Evolutionary conservation across 345 rosid genomes (phyloP), one percentile per base, ranked within the genome.

Genomic region (Punica granatum): DNA sequence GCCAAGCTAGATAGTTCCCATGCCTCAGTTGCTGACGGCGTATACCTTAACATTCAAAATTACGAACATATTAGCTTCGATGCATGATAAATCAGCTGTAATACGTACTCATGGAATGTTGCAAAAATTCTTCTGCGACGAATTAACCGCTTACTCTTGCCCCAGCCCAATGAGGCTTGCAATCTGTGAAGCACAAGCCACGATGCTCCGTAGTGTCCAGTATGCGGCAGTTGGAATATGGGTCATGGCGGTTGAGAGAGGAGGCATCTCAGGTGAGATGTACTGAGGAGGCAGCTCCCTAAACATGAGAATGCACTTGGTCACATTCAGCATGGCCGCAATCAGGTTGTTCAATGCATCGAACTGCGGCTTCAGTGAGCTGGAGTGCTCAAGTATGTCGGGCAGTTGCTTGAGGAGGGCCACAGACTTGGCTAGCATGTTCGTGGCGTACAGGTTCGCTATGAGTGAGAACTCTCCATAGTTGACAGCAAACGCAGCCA

Each of bases 1-100:
- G 81, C 73, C 79, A 79, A 70, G 73, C 83, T 79, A 34, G 86
- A 82, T 25, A 79, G 59, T 65, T 82, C 86, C 86, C 86, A 82
- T 63, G 78, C 75, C 67, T 82, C 83, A 0, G 78, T 64, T 5
- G 83, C 73, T 62, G 77, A 74, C 46, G 83, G 44, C n/a, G 43
- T 64, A 64, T 76, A 67, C 72, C 87, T 67, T 43, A 37, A 44
- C 37, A 69, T 30, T 69, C 13, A 25, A 64, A 21, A 3, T n/a
- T n/a, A 23, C 19, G 34, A 19, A 32, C 26, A 23, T 66, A 21
- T 15, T 19, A 35, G 33, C 31, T n/a, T 58, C 16, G 7, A 15
- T 54, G n/a, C 32, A 33, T 30, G 41, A 18, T 60, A 31, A 36
- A 49, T 6, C 56, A 10, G 11, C 31, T 63, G 30, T 8, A 28